Percentiles rank a stretch among this genome's conserved stretches.
phyloP scores from a whole-genome alignment of 176 grass and related monocot species.

The Avena insularis region DNA sequence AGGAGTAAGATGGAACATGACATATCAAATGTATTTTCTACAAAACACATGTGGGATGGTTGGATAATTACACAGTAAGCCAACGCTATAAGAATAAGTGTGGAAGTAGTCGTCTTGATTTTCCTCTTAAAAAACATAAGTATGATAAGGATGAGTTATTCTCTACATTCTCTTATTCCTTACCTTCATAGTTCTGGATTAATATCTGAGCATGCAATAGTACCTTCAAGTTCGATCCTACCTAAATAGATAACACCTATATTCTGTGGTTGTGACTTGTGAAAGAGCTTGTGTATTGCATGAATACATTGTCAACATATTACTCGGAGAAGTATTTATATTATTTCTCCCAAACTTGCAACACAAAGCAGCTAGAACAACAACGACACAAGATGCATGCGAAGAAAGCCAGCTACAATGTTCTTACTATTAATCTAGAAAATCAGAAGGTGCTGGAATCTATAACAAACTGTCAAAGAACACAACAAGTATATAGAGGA shows the following conservation, averaged over 20 bases:
- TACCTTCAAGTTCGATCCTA: background rate
- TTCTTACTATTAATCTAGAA: background rate
- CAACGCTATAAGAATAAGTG: background rate
- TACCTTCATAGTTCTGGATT: background rate
- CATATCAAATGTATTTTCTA: too few species aligned
- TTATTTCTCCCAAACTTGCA: slow-evolving; percentile 18
- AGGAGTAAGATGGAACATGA: too few species aligned
- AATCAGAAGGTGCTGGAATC: slow-evolving; percentile 26
- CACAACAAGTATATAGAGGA: background rate
- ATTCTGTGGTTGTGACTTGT: background rate
- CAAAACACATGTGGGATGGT: background rate
- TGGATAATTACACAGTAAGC: slow-evolving; percentile 13
- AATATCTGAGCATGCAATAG: background rate
- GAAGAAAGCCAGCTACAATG: background rate
- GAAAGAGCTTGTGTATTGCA: background rate
- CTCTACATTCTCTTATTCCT: background rate
- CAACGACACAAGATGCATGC: slow-evolving; percentile 13
- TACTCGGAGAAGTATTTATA: background rate
- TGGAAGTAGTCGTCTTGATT: background rate
- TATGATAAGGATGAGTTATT: slow-evolving; percentile 12
- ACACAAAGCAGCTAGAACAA: slow-evolving; percentile 21
- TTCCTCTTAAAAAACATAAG: background rate
- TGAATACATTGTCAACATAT: background rate
- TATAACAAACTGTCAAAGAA: background rate
- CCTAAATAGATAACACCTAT: background rate